Conservation (phyloP, 1,139 yeast species). For the Maudiozyma humilis region DNA sequence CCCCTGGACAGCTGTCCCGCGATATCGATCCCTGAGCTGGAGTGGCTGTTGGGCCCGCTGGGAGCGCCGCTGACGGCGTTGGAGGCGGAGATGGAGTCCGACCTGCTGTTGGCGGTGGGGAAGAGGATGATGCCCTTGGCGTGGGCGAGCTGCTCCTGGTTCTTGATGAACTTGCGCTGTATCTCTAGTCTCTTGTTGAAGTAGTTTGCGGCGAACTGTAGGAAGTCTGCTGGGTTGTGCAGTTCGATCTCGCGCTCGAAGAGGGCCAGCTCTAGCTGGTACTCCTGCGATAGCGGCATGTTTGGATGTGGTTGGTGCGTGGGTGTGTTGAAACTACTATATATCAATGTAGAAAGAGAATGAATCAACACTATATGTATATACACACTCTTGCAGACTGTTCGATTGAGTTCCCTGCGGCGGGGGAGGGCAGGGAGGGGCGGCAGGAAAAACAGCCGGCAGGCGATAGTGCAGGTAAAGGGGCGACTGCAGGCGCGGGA, state of each 20-base stretch:
- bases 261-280: constrained; percentile 49
- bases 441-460: too few species aligned
- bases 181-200: constrained; percentile 54
- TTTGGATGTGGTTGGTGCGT: background rate
- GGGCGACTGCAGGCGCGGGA: too few species aligned
- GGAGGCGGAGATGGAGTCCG: constrained; percentile 6
- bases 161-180: constrained; percentile 51
- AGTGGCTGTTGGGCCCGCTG: constrained; percentile 1
- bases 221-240: constrained; percentile 57
- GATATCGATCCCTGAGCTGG: background rate
- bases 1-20: constrained; percentile 3
- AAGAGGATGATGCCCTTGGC: constrained; percentile 48
- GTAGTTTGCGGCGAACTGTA: constrained; percentile 70
- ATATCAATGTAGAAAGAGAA: too few species aligned
- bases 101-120: constrained; percentile 27
- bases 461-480: too few species aligned
- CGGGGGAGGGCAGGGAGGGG: too few species aligned
- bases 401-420: too few species aligned
- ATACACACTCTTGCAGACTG: too few species aligned
- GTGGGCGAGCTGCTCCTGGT: constrained; percentile 43
- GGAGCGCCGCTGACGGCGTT: constrained; percentile 2
- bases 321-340: background rate
- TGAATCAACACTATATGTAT: too few species aligned
- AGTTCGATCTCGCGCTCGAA: constrained; percentile 55
- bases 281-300: constrained; percentile 34